Evolutionary conservation across 1,139 yeast species (phyloP).

Genomic region (Sugiyamaella japonica): DNA sequence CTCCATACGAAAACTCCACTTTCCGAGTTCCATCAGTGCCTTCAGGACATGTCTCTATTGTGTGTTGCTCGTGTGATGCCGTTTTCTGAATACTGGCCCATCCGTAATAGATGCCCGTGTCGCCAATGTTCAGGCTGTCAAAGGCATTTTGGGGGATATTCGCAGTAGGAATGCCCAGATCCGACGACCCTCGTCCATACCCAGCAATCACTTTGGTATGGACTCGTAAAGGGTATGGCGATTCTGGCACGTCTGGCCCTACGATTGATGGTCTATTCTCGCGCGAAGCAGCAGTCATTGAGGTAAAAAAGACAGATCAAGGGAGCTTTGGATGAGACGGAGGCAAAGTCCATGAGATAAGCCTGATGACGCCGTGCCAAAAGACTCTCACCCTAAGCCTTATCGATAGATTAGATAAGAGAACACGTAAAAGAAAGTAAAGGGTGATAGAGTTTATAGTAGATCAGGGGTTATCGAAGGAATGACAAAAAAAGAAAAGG

Average conservation of each 20-base stretch:
- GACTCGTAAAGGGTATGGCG: constrained; percentile 68
- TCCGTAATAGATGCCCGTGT: constrained; percentile 91
- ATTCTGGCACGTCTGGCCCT: constrained; percentile 51
- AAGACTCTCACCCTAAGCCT: too few relatives aligned
- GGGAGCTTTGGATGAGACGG: too few relatives aligned
- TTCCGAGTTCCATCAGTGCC: constrained; percentile 18
- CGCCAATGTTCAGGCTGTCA: constrained; percentile 49
- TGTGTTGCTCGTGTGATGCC: constrained; percentile 4
- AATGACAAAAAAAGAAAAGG: too few relatives aligned
- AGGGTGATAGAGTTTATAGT: too few relatives aligned
- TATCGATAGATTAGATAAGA: too few relatives aligned
- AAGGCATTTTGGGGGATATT: constrained; percentile 68
- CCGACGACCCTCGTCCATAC: constrained; percentile 93
- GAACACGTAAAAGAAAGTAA: too few relatives aligned
- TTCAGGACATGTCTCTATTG: constrained; percentile 20
- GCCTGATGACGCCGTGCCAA: too few relatives aligned
- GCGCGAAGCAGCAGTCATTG: constrained; percentile 18
- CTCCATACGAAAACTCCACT: constrained; percentile 63
- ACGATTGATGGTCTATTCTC: constrained; percentile 36
- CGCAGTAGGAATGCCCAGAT: constrained; percentile 94
- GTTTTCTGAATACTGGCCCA: constrained; percentile 51
- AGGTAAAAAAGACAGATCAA: not conserved
- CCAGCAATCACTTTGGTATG: constrained; percentile 70
- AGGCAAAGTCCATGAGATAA: not conserved
- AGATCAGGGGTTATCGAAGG: too few relatives aligned